Conservation (phyloP, 2,329 filamentous ascomycete species). For the Tolypocladium tropicale region DNA sequence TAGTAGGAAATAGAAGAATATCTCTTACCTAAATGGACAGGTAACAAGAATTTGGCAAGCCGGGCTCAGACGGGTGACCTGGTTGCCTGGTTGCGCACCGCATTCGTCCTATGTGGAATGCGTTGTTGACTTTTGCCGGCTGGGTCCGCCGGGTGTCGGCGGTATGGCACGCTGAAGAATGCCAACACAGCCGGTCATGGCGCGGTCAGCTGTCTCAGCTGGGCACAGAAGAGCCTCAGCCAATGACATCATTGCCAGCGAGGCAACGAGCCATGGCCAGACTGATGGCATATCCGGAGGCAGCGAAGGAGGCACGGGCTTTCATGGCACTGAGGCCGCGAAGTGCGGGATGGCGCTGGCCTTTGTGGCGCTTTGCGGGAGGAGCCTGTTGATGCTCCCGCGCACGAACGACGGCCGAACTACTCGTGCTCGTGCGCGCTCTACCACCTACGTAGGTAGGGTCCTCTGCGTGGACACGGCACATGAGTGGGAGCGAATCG, state of each 20-base stretch:
- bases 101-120: neutral
- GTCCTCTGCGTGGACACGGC: neutral
- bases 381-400: neutral
- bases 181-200: neutral
- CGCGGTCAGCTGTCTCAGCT: neutral
- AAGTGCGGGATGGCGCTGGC: neutral
- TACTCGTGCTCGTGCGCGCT: no score
- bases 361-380: neutral
- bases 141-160: neutral
- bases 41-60: neutral
- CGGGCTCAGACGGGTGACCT: neutral
- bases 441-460: no score
- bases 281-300: neutral
- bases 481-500: neutral
- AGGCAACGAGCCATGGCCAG: neutral
- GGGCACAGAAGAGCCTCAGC: neutral
- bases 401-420: neutral
- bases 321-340: neutral
- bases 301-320: neutral
- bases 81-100: neutral
- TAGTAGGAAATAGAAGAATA: slow-evolving; percentile 1
- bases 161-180: neutral
- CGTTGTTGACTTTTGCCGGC: neutral
- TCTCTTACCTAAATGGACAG: neutral
- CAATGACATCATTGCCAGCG: neutral